A percentile compares a stretch with the other conserved stretches of the same genome.
These are phyloP conservation scores for Tuber magnatum DNA, from an alignment of 495 filamentous ascomycete species.

Conservation along the genomic window DNA sequence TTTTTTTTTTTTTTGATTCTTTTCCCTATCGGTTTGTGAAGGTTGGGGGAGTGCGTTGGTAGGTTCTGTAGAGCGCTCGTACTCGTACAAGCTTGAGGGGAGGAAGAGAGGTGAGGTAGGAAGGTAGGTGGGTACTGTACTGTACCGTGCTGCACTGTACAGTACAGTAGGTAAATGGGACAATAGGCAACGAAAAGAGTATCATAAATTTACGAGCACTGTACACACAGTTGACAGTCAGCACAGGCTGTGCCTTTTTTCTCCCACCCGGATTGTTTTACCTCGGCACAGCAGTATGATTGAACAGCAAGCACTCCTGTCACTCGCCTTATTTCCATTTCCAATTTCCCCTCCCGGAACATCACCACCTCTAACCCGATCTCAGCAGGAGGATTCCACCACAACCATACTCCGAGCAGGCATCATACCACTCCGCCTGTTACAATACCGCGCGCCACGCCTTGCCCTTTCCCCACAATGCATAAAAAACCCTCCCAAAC, in stretches of 20 bases:
- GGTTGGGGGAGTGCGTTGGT: neutral
- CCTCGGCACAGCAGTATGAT: neutral
- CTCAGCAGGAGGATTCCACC: constrained; percentile 6
- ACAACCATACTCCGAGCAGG: constrained; percentile 3
- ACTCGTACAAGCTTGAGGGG: neutral
- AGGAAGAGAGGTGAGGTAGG: neutral
- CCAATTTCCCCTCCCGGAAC: neutral
- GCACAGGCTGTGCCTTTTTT: neutral
- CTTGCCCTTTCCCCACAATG: constrained; percentile 12
- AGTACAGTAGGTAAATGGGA: neutral
- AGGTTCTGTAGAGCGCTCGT: neutral
- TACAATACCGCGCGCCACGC: constrained; percentile 13
- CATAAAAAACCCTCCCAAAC: neutral
- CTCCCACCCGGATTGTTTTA: neutral
- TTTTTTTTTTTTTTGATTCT: neutral
- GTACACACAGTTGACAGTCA: neutral
- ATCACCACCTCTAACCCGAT: neutral
- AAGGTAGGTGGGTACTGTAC: neutral
- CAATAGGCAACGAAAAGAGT: neutral
- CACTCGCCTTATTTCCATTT: neutral
- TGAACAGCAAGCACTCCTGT: neutral
- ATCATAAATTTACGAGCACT: neutral
- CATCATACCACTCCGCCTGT: constrained; percentile 13
- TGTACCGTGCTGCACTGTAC: no score
- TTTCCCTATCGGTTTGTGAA: neutral